A percentile compares a stretch with the other conserved stretches of the same genome.
Conservation (phyloP, 2,329 filamentous ascomycete species). For the Cladobotryum mycophilum region DNA sequence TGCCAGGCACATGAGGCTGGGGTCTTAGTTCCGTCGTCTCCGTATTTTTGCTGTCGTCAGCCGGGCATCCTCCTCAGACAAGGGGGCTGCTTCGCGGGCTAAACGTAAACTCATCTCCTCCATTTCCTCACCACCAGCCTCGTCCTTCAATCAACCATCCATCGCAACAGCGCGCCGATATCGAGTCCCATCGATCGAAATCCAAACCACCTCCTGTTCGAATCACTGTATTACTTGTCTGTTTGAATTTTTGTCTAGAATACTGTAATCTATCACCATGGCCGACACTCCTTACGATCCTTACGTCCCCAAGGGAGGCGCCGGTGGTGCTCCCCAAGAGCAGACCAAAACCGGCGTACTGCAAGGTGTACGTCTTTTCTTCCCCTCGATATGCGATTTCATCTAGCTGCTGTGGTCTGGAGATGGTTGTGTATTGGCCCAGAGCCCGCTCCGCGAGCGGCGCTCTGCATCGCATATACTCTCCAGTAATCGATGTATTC, state of each 20-base stretch:
- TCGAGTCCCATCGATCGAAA: constrained; percentile 7
- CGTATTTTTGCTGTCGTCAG: constrained; percentile 21
- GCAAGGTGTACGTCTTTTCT: too few species aligned
- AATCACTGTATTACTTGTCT: neutral
- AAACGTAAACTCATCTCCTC: constrained; percentile 16
- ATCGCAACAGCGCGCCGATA: constrained; percentile 17
- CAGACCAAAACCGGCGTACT: neutral
- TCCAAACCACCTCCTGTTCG: neutral
- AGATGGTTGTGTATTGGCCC: too few species aligned
- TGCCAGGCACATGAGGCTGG: constrained; percentile 9
- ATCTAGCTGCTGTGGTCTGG: too few species aligned
- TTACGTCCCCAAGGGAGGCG: constrained; percentile 71
- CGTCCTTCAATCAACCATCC: constrained; percentile 15
- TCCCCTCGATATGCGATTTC: too few species aligned
- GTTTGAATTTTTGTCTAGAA: constrained; percentile 1
- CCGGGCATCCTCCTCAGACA: constrained; percentile 12
- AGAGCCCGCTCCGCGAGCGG: too few species aligned
- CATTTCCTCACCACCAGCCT: constrained; percentile 9
- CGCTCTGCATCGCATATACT: too few species aligned
- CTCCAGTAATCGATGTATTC: too few species aligned
- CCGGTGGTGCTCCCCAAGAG: constrained; percentile 20
- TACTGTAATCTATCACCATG: constrained; percentile 33
- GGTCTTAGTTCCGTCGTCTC: constrained; percentile 16
- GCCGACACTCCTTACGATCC: constrained; percentile 72
- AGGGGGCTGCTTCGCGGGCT: constrained; percentile 8